Conservation (phyloP, 306 rosid genomes). For the Gastrolobium bilobum region DNA sequence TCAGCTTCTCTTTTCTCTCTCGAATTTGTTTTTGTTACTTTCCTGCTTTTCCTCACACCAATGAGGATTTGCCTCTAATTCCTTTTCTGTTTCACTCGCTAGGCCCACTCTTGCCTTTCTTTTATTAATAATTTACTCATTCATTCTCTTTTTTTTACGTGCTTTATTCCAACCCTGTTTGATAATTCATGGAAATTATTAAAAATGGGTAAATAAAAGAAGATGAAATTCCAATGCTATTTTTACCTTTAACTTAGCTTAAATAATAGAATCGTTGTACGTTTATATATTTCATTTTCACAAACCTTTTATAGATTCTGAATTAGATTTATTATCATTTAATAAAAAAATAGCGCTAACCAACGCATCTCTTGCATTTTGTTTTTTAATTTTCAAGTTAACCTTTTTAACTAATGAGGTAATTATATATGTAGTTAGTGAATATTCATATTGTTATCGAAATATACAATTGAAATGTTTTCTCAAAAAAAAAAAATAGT, state of each 20-base stretch:
- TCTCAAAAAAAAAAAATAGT: too few relatives aligned
- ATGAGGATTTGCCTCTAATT: constrained; percentile 16
- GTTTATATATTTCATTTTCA: background rate
- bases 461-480: too few relatives aligned
- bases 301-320: background rate
- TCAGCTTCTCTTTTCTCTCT: background rate
- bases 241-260: background rate
- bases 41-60: constrained; percentile 33
- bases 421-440: too few relatives aligned
- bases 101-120: constrained; percentile 7
- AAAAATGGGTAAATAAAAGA: background rate
- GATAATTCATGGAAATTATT: background rate
- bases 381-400: too few relatives aligned
- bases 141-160: background rate
- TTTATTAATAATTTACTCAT: background rate
- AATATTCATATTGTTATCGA: too few relatives aligned
- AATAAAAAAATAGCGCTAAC: too few relatives aligned
- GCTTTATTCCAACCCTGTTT: background rate
- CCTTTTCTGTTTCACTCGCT: background rate
- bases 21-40: background rate
- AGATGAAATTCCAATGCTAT: background rate
- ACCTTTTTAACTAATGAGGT: too few relatives aligned
- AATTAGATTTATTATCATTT: too few relatives aligned
- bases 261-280: background rate
- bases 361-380: too few relatives aligned